Conservation (phyloP, 164 flowering plant species). For the Kingdonia uniflora region DNA sequence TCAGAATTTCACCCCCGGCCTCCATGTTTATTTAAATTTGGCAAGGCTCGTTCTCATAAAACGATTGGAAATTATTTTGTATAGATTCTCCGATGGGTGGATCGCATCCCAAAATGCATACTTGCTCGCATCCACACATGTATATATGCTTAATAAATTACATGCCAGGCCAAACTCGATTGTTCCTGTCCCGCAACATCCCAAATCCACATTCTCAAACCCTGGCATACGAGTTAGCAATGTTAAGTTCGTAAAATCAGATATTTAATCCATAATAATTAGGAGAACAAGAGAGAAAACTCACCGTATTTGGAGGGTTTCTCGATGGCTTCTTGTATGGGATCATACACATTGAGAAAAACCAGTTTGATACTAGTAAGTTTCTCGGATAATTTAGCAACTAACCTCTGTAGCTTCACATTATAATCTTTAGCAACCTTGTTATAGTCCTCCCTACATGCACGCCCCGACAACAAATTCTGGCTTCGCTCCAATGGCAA, state of each 20-base stretch:
- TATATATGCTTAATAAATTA: constrained; percentile 1
- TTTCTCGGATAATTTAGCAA: not conserved
- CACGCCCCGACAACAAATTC: not conserved
- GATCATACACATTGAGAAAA: constrained; percentile 1
- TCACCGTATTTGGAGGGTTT: constrained; percentile 8
- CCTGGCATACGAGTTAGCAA: constrained; percentile 12
- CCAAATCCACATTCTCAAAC: constrained; percentile 18
- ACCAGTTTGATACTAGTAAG: constrained; percentile 1
- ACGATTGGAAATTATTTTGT: constrained; percentile 30
- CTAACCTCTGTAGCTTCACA: constrained; percentile 1
- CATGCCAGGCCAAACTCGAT: constrained; percentile 33
- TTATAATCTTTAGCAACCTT: constrained; percentile 6
- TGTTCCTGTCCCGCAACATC: constrained; percentile 36
- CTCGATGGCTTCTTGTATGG: constrained; percentile 1
- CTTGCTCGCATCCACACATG: constrained; percentile 34
- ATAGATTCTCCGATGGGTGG: constrained; percentile 31
- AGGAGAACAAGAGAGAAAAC: not conserved
- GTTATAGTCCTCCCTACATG: constrained; percentile 5
- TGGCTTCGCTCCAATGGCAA: constrained; percentile 3
- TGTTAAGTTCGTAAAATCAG: not conserved
- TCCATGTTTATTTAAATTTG: constrained; percentile 22
- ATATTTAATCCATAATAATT: no score
- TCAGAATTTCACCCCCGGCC: no score
- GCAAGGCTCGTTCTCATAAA: constrained; percentile 23
- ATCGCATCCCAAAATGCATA: constrained; percentile 37